A percentile compares a stretch with the other conserved stretches of the same genome.
These are phyloP conservation scores for Bondarzewia mesenterica DNA, from an alignment of 1,284 basidiomycete species.

Conservation along the genomic window DNA sequence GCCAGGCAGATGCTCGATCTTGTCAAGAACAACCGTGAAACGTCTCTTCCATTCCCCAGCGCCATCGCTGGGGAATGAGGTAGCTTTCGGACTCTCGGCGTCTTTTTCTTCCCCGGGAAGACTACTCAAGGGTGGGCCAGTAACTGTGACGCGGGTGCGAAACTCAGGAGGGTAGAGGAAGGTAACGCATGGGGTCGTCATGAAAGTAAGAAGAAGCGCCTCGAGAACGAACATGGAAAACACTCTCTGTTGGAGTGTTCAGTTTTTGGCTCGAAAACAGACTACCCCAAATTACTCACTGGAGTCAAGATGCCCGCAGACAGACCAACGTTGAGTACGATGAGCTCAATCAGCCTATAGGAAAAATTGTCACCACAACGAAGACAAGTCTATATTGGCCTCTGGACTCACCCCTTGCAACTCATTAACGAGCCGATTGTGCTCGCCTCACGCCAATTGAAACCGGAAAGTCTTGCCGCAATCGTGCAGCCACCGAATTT, in stretches of 20 bases:
- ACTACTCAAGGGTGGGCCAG: constrained; percentile 38
- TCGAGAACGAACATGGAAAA: constrained; percentile 92
- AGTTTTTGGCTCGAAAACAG: too few species aligned
- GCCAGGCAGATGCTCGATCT: constrained; percentile 78
- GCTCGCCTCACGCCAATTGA: constrained; percentile 49
- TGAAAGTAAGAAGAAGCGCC: constrained; percentile 79
- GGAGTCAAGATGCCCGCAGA: constrained; percentile 66
- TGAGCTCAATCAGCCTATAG: constrained; percentile 41
- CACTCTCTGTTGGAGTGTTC: constrained; percentile 40
- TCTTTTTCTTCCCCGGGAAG: constrained; percentile 28
- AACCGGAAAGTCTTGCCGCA: constrained; percentile 44
- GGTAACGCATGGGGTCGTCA: constrained; percentile 83
- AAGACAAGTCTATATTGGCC: neutral
- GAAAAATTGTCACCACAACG: neutral
- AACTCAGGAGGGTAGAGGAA: constrained; percentile 66
- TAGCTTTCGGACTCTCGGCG: constrained; percentile 2
- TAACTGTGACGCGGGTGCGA: constrained; percentile 38
- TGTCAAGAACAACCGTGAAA: constrained; percentile 85
- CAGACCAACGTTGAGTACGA: constrained; percentile 69
- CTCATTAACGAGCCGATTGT: constrained; percentile 69
- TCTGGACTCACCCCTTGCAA: constrained; percentile 51
- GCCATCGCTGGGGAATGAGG: constrained; percentile 2
- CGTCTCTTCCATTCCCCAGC: constrained; percentile 33
- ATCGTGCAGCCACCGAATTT: constrained; percentile 54
- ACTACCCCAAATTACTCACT: too few species aligned